A percentile compares a stretch with the other conserved stretches of the same genome.
phyloP scores from a whole-genome alignment of 345 rosid species.

The Brassica cretica region DNA sequence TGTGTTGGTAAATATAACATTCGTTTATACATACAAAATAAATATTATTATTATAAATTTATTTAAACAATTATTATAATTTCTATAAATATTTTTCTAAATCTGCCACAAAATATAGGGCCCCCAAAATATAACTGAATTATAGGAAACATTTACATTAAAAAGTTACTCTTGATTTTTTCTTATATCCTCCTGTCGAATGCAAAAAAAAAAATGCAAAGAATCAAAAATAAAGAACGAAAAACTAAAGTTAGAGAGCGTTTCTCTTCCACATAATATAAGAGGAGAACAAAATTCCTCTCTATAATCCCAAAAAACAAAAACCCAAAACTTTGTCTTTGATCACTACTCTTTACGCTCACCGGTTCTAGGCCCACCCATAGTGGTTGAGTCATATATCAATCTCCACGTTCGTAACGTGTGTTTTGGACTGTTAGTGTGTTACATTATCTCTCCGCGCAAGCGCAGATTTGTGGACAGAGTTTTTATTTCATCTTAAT shows the following conservation, averaged over 20 bases:
- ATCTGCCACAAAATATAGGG: neutral
- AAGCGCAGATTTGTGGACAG: no score
- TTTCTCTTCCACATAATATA: neutral
- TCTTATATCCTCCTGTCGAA: no score
- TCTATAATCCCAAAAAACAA: neutral
- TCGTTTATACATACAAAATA: no score
- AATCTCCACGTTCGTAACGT: conserved; percentile 11
- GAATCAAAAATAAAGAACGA: no score
- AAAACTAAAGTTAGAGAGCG: neutral
- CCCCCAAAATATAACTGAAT: neutral
- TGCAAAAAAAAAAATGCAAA: no score
- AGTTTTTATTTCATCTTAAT: no score
- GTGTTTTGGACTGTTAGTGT: neutral
- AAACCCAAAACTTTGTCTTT: neutral
- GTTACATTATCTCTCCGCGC: neutral
- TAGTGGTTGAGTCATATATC: neutral
- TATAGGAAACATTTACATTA: neutral
- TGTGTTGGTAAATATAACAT: no score
- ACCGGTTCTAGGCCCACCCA: neutral
- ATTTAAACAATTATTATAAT: no score
- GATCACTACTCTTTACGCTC: neutral
- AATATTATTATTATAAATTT: no score
- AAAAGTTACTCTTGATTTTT: neutral
- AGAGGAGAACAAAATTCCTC: neutral
- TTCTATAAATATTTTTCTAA: no score